Evolutionary conservation across 73 alveolate genomes (phyloP).

Genomic region (Tetrahymena thermophila): DNA sequence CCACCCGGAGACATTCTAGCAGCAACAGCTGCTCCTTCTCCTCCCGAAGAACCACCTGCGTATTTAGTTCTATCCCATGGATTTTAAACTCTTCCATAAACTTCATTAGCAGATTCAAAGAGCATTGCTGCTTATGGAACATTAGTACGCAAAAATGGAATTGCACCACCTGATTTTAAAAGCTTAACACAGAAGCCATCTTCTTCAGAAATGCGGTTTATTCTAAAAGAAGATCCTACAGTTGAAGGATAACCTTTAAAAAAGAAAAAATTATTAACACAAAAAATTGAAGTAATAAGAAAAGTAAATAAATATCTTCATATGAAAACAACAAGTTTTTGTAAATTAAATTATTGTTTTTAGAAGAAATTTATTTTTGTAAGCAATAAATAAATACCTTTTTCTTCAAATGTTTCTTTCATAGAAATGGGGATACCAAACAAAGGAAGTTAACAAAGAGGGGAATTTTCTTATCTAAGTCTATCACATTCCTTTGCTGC

Average conservation of each 20-base stretch:
- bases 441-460: conserved; percentile 6
- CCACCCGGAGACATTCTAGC: conserved; percentile 60
- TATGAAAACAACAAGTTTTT: no score
- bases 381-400: no score
- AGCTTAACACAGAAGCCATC: conserved; percentile 45
- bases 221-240: background rate
- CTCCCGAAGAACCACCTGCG: conserved; percentile 80
- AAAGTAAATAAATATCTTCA: no score
- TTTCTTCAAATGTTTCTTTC: conserved; percentile 45
- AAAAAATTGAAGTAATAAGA: no score
- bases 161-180: conserved; percentile 58
- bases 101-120: conserved; percentile 37
- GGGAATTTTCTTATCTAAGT: background rate
- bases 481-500: conserved; percentile 24
- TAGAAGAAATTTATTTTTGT: no score
- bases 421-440: conserved; percentile 72
- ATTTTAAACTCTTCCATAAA: conserved; percentile 54
- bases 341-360: no score
- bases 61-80: conserved; percentile 56
- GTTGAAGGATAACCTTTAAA: background rate
- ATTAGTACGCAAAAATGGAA: conserved; percentile 48
- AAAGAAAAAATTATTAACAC: no score
- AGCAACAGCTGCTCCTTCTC: conserved; percentile 70
- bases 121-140: conserved; percentile 45
- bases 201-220: background rate